These are phyloP conservation scores for Globisporangium abappressorium DNA, from an alignment of 352 stramenopile genomes.

Conservation along the genomic window DNA sequence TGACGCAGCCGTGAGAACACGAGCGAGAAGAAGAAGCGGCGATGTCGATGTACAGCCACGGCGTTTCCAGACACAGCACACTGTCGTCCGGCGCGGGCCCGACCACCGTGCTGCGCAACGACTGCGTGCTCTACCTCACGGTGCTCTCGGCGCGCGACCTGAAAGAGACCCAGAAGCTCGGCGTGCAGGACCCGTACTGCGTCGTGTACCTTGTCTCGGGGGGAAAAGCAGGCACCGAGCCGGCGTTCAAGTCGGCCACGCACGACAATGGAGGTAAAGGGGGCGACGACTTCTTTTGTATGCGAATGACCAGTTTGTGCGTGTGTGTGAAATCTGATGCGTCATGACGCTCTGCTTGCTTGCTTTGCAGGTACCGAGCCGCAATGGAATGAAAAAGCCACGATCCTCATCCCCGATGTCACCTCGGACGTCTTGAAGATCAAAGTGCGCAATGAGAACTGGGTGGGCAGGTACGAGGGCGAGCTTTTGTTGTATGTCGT, in stretches of 20 bases:
- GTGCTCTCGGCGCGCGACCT: conserved; percentile 60
- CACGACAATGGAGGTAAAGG: conserved; percentile 63
- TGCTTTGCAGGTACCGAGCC: conserved; percentile 40
- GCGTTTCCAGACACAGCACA: conserved; percentile 18
- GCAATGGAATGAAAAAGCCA: conserved; percentile 76
- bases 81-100: conserved; percentile 6
- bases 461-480: conserved; percentile 57
- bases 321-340: background rate
- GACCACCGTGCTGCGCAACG: conserved; percentile 43
- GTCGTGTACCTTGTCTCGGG: conserved; percentile 53
- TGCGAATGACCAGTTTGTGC: background rate
- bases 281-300: background rate
- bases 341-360: background rate
- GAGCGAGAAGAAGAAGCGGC: background rate
- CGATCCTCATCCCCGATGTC: conserved; percentile 67
- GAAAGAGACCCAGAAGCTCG: conserved; percentile 66
- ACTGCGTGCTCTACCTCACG: conserved; percentile 70
- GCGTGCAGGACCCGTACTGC: conserved; percentile 76
- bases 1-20: background rate
- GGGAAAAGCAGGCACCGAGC: conserved; percentile 46
- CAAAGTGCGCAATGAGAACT: conserved; percentile 77
- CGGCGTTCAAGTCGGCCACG: conserved; percentile 67
- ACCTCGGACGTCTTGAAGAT: conserved; percentile 64
- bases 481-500: too few species aligned
- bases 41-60: conserved; percentile 15